Evolutionary conservation across 2,329 filamentous ascomycete genomes (phyloP), one percentile per base, ranked within the genome.

Genomic region (Pseudocercospora cruenta): DNA sequence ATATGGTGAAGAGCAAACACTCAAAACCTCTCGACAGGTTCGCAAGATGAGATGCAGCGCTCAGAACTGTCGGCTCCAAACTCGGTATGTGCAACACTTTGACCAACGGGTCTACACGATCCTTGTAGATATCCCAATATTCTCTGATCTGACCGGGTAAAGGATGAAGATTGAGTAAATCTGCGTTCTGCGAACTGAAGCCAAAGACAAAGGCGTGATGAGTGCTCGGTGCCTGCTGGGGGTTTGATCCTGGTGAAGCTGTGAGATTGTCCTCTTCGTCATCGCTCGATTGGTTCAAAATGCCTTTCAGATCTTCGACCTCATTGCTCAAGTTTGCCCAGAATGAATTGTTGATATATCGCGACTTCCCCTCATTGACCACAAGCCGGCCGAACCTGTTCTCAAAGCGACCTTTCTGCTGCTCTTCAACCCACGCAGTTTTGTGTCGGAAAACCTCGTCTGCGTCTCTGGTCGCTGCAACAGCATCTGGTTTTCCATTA

Each of bases 321-420:
- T 93, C 90, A 61, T 92, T 91, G 66, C 89, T 91, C 60, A 94
- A 82, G 68, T 87, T 91, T 21, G 90, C 87, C 73, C 67, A 71
- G 73, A 93, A 92, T 6, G 87, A 89, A 76, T 88, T 91, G 79
- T 90, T 92, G 70, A 94, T 87, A 75, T 93, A 94, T 75, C 90
- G 83, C 63, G 87, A 88, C 66, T 86, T 87, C 45, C 88, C 89
- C 63, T 93, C 89, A 68, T 90, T 89, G 39, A 93, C 80, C 0
- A 93, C 89, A 60, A 94, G 78, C 33, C 90, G 82, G 2, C 91
- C 90, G 77, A 91, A 90, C 62, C 87, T 82, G 39, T 76, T 76
- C 65, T 79, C 77, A 33, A 78, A 74, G 16, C 69, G 69, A 10
- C 73, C 72, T 36, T 67, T 70, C 16, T 69, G 63, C 47, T 70